A percentile compares a stretch with the other conserved stretches of the same genome.
These are phyloP conservation scores for Clarkia xantiana DNA, from an alignment of 345 rosid genomes.

Conservation along the genomic window DNA sequence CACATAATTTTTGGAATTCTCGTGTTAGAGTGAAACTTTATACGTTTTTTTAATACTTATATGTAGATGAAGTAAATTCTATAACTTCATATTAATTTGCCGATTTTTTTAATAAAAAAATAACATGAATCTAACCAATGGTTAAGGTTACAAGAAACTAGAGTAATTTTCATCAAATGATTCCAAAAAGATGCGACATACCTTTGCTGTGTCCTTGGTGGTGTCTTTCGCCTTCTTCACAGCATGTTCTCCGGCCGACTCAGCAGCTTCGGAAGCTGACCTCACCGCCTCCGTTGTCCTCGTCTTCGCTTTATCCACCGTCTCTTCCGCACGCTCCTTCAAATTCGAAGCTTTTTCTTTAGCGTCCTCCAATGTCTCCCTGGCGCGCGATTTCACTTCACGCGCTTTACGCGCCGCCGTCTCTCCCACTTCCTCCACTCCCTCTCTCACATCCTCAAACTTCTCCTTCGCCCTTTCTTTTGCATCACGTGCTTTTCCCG, in stretches of 20 bases:
- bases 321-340: slow-evolving; percentile 6
- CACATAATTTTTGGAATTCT: too few relatives aligned
- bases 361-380: neutral
- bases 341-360: slow-evolving; percentile 2
- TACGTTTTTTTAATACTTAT: too few relatives aligned
- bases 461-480: slow-evolving; percentile 10
- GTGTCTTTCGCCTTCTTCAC: slow-evolving; percentile 8
- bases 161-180: too few relatives aligned
- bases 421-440: neutral
- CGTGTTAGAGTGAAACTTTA: too few relatives aligned
- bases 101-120: too few relatives aligned
- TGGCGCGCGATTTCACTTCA: slow-evolving; percentile 1
- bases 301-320: slow-evolving; percentile 1
- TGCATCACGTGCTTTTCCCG: slow-evolving; percentile 8
- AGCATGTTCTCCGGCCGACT: neutral
- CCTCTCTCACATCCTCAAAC: slow-evolving; percentile 3
- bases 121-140: too few relatives aligned
- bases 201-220: neutral
- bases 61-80: too few relatives aligned
- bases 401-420: slow-evolving; percentile 3
- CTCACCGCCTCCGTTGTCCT: neutral
- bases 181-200: too few relatives aligned
- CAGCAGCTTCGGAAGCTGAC: slow-evolving; percentile 2
- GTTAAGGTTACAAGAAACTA: too few relatives aligned
- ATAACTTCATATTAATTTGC: too few relatives aligned